Evolutionary conservation across 2,329 filamentous ascomycete species (phyloP), one percentile per base, ranked within the genome.

Genomic region (Bimuria novae-zelandiae): DNA sequence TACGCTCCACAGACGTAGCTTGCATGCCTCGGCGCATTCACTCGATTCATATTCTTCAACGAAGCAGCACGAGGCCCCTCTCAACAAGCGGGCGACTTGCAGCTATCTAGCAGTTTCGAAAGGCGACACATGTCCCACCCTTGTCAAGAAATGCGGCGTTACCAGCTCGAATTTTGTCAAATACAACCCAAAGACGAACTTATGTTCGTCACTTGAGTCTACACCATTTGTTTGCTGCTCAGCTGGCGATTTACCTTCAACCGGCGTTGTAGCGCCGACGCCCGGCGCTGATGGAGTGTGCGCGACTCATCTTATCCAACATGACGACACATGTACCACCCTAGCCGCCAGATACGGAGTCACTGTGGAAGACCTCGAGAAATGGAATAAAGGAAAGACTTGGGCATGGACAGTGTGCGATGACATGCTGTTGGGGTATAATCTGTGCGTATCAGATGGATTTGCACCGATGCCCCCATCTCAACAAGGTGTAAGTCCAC

Each of bases 351-450:
- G 49, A 0, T 52, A 78, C 54, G 58, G 63, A 4, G 56, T 82
- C 5, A 78, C 70, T 0, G 51, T 65, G 0, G 56, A 67, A 0
- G 63, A 78, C 3, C 69, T 83, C 12, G 68, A 75, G 19, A 51
- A 52, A 0, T 75, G 70, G 41, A 80, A 80, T 56, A 71, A 62
- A 17, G 49, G 49, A 1, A 64, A 73, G 2, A 79, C 77, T 4
- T 81, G 77, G 77, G 74, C 67, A n/a, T 80, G 75, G 75, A 59
- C 33, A 4, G 75, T 73, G 6, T 81, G 78, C 56, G 43, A 57
- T 1, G 43, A 61, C 7, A 51, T 81, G 4, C 52, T 57, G 17
- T 41, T 63, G 11, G 68, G 68, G 1, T 32, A 51, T 1, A 64
- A 61, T 11, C 75, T 80, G 4, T 80, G 79, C 51, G 57, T 80